Conservation (phyloP, 2,329 filamentous ascomycete genomes). For the Aspergillus aculeatinus region DNA sequence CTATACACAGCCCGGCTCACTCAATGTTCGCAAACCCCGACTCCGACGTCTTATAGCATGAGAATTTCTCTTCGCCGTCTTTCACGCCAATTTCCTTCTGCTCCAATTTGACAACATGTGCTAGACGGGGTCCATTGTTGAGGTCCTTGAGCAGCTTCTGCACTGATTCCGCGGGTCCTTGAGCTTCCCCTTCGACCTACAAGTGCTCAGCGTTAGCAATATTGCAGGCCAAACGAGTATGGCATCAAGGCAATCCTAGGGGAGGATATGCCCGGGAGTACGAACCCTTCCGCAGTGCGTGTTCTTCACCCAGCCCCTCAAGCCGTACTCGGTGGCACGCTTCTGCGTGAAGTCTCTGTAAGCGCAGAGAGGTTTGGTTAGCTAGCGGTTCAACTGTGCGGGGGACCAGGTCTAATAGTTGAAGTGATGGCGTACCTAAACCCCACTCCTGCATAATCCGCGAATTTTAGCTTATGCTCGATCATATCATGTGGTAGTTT, state of each 20-base stretch:
- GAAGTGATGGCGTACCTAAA: constrained; percentile 27
- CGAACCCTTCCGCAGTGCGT: constrained; percentile 47
- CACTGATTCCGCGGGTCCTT: constrained; percentile 67
- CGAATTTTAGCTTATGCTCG: not conserved
- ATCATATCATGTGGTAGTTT: not conserved
- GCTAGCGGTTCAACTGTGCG: not conserved
- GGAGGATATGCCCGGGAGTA: not conserved
- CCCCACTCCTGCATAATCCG: constrained; percentile 27
- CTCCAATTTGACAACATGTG: constrained; percentile 73
- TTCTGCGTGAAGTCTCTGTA: constrained; percentile 45
- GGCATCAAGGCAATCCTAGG: not conserved
- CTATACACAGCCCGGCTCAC: not conserved
- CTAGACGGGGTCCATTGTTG: constrained; percentile 68
- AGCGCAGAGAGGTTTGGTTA: not conserved
- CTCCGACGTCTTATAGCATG: constrained; percentile 43
- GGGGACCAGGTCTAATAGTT: not conserved
- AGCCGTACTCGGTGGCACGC: constrained; percentile 41
- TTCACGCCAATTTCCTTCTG: constrained; percentile 64
- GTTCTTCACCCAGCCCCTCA: constrained; percentile 53
- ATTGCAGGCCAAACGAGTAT: too few species aligned
- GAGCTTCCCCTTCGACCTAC: constrained; percentile 86
- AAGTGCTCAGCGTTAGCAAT: not conserved
- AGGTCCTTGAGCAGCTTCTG: constrained; percentile 72
- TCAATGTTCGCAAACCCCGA: constrained; percentile 24
- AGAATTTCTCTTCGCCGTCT: constrained; percentile 67